Percentiles rank a stretch among this genome's conserved stretches.
These are phyloP conservation scores for Leptographium procerum DNA, from an alignment of 2,329 filamentous ascomycete genomes.

Conservation along the genomic window DNA sequence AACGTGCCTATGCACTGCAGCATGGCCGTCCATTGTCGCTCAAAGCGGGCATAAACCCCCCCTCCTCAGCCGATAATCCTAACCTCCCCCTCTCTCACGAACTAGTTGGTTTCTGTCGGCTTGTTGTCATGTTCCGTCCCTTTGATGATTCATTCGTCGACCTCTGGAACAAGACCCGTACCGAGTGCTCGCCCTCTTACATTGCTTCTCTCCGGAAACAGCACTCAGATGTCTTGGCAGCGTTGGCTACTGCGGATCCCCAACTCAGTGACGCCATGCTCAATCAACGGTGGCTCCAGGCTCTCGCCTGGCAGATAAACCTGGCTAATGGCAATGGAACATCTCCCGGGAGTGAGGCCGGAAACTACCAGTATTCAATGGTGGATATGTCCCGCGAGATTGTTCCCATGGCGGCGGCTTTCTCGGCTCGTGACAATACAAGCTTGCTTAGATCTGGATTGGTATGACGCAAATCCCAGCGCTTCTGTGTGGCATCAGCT, in stretches of 20 bases:
- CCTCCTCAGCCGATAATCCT: conserved; percentile 49
- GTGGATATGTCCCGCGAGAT: conserved; percentile 52
- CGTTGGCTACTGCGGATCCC: conserved; percentile 39
- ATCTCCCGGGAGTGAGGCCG: conserved; percentile 19
- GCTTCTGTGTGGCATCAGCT: background rate
- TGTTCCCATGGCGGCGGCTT: conserved; percentile 56
- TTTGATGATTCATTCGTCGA: conserved; percentile 55
- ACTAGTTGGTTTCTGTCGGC: conserved; percentile 44
- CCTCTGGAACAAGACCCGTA: conserved; percentile 55
- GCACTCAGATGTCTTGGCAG: conserved; percentile 41
- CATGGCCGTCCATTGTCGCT: conserved; percentile 59
- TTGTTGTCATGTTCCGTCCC: conserved; percentile 52
- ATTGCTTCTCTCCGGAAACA: conserved; percentile 50
- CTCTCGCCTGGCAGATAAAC: conserved; percentile 52
- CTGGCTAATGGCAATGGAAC: conserved; percentile 35
- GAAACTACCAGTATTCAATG: conserved; percentile 42
- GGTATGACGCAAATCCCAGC: conserved; percentile 28
- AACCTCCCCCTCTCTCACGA: conserved; percentile 42
- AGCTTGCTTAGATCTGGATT: conserved; percentile 65
- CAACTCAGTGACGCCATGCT: conserved; percentile 43
- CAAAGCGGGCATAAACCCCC: conserved; percentile 56
- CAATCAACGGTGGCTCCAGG: conserved; percentile 56
- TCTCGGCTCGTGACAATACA: conserved; percentile 55
- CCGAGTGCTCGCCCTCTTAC: conserved; percentile 45
- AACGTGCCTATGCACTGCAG: conserved; percentile 63